These are phyloP conservation scores for Colletotrichum neosansevieriae DNA, from an alignment of 2,329 filamentous ascomycete genomes.

Conservation along the genomic window DNA sequence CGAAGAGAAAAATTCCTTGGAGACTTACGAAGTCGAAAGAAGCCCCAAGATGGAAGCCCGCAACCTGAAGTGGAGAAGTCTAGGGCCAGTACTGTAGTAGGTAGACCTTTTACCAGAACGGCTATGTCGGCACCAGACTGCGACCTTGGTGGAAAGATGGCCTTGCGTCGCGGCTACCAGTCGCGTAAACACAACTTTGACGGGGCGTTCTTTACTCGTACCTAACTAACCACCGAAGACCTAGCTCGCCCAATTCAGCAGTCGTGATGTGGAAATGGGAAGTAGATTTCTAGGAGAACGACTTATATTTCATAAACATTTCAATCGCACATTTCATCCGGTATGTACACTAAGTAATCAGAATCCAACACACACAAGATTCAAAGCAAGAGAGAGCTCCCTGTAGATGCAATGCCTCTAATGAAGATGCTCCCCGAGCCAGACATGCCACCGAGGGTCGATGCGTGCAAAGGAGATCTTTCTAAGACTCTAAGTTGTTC, in stretches of 20 bases:
- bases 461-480: constrained; percentile 27
- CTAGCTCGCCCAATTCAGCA: too few relatives aligned
- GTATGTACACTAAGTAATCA: constrained; percentile 10
- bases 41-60: too few relatives aligned
- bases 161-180: neutral
- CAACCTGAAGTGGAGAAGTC: too few relatives aligned
- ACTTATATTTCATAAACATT: neutral
- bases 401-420: constrained; percentile 38
- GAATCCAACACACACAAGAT: neutral
- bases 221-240: too few relatives aligned
- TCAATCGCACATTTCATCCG: neutral
- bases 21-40: too few relatives aligned
- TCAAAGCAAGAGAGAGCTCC: constrained; percentile 22
- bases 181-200: neutral
- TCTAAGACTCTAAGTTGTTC: constrained; percentile 36
- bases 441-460: constrained; percentile 21
- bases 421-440: constrained; percentile 19
- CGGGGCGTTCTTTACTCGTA: neutral
- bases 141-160: neutral
- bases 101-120: neutral
- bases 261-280: too few relatives aligned
- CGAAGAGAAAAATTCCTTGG: too few relatives aligned
- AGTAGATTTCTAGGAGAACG: neutral
- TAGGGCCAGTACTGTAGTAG: neutral
- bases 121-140: neutral